phyloP scores from a whole-genome alignment of 768 basidiomycete species.

The Rhodotorula graminis region DNA sequence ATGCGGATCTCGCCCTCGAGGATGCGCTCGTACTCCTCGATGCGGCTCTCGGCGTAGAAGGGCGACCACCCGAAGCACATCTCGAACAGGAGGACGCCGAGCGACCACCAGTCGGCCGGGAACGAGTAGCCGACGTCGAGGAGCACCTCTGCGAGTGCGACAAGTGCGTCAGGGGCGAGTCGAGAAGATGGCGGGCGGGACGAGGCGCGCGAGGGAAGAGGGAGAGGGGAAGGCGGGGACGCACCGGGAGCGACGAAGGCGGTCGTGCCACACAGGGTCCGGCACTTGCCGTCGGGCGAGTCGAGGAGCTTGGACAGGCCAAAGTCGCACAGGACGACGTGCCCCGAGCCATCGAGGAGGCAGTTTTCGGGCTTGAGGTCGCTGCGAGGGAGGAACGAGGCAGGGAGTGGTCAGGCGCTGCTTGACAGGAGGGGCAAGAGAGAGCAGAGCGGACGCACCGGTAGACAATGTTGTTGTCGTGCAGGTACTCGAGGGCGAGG shows the following conservation, averaged over 20 bases:
- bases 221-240: neutral
- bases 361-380: conserved; percentile 99
- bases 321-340: conserved; percentile 96
- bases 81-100: conserved; percentile 69
- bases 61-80: conserved; percentile 99
- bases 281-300: conserved; percentile 60
- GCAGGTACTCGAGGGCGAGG: conserved; percentile 86
- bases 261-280: conserved; percentile 96
- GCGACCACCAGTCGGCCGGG: conserved; percentile 69
- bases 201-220: conserved; percentile 42
- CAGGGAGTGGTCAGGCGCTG: neutral
- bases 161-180: too few species aligned
- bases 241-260: conserved; percentile 69
- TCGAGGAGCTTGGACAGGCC: conserved; percentile 76
- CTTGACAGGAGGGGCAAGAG: too few species aligned
- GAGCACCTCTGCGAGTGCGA: conserved; percentile 68
- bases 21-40: conserved; percentile 89
- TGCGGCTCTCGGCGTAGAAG: conserved; percentile 95
- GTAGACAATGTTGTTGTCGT: conserved; percentile 88
- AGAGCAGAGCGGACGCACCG: conserved; percentile 28
- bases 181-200: too few species aligned
- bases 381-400: neutral
- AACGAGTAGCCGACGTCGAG: conserved; percentile 86
- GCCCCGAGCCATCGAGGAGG: conserved; percentile 89
- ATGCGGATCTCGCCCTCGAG: conserved; percentile 92